These are phyloP conservation scores for Handroanthus guayacan DNA, from an alignment of 257 asterid genomes.

Conservation along the genomic window DNA sequence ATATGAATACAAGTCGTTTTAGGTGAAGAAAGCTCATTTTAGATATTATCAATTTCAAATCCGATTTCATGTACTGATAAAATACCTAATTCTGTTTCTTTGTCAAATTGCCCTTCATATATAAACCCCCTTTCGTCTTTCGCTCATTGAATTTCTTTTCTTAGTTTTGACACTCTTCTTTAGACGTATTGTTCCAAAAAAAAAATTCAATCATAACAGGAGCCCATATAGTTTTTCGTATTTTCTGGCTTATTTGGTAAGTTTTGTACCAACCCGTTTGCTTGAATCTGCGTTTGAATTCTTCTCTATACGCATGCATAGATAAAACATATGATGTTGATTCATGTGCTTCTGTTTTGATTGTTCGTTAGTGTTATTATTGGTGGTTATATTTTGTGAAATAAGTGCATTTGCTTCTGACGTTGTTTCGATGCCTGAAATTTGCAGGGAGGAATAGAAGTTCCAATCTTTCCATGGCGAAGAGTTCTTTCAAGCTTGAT, in stretches of 20 bases:
- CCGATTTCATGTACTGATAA: conserved; percentile 44
- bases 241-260: conserved; percentile 30
- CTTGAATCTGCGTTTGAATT: conserved; percentile 32
- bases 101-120: not conserved
- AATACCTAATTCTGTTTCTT: conserved; percentile 30
- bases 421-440: conserved; percentile 53
- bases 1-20: not conserved
- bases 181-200: conserved; percentile 2
- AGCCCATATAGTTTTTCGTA: conserved; percentile 3
- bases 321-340: not conserved
- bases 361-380: conserved; percentile 6
- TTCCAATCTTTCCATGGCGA: conserved; percentile 61
- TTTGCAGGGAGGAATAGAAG: conserved; percentile 58
- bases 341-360: not conserved
- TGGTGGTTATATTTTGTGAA: conserved; percentile 9
- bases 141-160: not conserved
- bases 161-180: conserved; percentile 22
- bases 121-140: not conserved
- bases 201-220: conserved; percentile 29
- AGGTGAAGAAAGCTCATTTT: conserved; percentile 1
- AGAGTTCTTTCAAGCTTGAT: conserved; percentile 64
- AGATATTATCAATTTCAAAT: conserved; percentile 2
- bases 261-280: conserved; percentile 30
- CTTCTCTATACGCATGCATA: conserved; percentile 12
- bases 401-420: conserved; percentile 35